These are phyloP conservation scores for Noccaea caerulescens DNA, from an alignment of 345 rosid species.

Conservation along the genomic window DNA sequence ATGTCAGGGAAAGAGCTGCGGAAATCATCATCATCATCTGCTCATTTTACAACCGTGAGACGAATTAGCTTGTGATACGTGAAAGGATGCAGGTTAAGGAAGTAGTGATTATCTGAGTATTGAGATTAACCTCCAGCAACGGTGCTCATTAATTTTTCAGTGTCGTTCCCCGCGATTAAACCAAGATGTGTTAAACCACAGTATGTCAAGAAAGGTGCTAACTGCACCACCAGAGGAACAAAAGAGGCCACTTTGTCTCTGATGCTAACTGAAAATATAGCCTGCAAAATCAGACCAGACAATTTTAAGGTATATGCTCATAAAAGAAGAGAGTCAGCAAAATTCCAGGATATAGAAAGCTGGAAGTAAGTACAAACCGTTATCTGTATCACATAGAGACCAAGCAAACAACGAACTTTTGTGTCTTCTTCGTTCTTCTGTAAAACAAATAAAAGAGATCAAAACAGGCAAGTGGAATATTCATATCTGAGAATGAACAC, in stretches of 20 bases:
- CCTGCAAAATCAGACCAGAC: conserved; percentile 53
- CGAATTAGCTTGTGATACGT: conserved; percentile 9
- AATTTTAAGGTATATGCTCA: conserved; percentile 32
- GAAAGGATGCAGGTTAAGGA: conserved; percentile 23
- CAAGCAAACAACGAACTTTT: conserved; percentile 70
- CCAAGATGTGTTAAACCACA: conserved; percentile 70
- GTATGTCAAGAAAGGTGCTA: conserved; percentile 56
- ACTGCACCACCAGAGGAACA: conserved; percentile 49
- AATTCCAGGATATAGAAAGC: conserved; percentile 18
- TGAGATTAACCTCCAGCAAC: conserved; percentile 55
- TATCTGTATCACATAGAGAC: conserved; percentile 71
- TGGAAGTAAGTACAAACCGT: conserved; percentile 58
- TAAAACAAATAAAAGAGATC: conserved; percentile 30
- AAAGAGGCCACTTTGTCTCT: conserved; percentile 45
- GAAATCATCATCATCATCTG: conserved; percentile 67
- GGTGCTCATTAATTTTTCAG: conserved; percentile 49
- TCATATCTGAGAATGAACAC: conserved; percentile 19
- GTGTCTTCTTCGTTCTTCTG: conserved; percentile 61
- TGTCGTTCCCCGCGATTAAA: conserved; percentile 65
- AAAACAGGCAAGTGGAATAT: conserved; percentile 29
- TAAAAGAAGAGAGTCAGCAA: conserved; percentile 3
- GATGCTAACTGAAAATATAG: conserved; percentile 61
- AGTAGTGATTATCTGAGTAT: conserved; percentile 6
- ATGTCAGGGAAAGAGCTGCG: conserved; percentile 51
- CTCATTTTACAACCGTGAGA: conserved; percentile 26